Base-by-base conservation (phyloP, 2,329 filamentous ascomycete species). In the Pseudocercospora fijiensis region DNA sequence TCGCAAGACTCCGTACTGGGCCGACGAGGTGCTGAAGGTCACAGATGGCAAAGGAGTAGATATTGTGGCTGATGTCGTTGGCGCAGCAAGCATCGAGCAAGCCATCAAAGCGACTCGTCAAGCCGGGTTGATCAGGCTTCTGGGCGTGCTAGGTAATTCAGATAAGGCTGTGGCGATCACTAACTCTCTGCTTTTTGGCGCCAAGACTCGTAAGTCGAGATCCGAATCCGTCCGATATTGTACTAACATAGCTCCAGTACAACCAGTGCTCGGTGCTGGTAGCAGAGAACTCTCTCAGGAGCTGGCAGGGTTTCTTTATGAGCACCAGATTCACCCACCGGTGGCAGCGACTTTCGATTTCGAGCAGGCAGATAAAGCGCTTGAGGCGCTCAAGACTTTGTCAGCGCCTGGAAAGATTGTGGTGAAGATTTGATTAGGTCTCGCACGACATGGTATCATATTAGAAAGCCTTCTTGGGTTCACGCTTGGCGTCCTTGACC, bases 1-100 rank as follows among this genome's bases (percentile, higher is more conserved):
- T 73, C 84, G 82, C 62, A 79, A 73, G 0, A 80, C 80, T 4
- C 75, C 82, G 0, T 80, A 84, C 60, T 90, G 87, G 87, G 85
- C 85, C 4, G 73, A 77, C 2, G 80, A 80, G 24, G 86, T 85
- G 10, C 78, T 83, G 55, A 77, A 78, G 9, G 72, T 81, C 3
- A 82, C 80, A 0, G 61, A 71, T 10, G 73, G 72, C 45, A 64
- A 70, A 1, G 79, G 78, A 45, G 77, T 76, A 5, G 80, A 83
- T 65, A 78, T 82, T 55, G 78, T 82, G 43, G 75, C 84, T 47
- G 81, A 84, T 67, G 76, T 79, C 13, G 79, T 82, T 11, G 80
- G 81, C 11, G 80, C 81, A 1, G 72, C 77, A 27, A 83, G 80
- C 1, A 71, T 84, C 22, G 60, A 67, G 43, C 77, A 78, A 57